Conservation (phyloP, 371 early-diverging fungal genomes). For the Circinella minor region DNA sequence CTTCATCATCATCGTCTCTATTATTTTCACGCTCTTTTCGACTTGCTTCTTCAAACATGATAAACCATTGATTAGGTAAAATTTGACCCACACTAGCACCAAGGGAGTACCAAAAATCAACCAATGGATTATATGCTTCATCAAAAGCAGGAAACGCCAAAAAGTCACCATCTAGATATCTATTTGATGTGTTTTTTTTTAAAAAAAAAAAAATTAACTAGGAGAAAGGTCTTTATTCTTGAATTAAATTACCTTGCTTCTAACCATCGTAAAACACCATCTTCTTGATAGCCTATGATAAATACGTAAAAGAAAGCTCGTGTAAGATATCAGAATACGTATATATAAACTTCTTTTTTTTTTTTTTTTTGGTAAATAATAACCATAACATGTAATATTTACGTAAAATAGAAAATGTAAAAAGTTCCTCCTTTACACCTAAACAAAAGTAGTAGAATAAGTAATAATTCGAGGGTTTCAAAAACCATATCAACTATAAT, state of each 20-base stretch:
- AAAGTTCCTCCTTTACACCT: slow-evolving; percentile 13
- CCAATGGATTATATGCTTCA: slow-evolving; percentile 7
- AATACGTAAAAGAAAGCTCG: neutral
- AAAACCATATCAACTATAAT: too few species aligned
- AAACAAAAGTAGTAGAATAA: neutral
- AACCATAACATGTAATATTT: neutral
- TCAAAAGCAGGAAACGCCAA: slow-evolving; percentile 13
- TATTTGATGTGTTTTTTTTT: neutral
- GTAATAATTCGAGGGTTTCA: too few species aligned
- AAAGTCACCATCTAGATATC: slow-evolving; percentile 12
- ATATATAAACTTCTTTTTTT: neutral
- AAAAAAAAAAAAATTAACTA: too few species aligned
- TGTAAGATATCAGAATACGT: neutral
- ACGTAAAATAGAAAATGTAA: slow-evolving; percentile 11
- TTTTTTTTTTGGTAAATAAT: too few species aligned
- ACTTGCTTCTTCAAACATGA: slow-evolving; percentile 16
- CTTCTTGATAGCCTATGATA: neutral
- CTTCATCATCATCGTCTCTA: neutral
- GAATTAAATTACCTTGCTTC: slow-evolving; percentile 8
- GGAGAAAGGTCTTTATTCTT: neutral
- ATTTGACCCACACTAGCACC: slow-evolving; percentile 11
- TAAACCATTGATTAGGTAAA: slow-evolving; percentile 9
- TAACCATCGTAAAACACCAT: slow-evolving; percentile 10
- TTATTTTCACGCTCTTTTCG: slow-evolving; percentile 12
- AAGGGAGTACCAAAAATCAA: slow-evolving; percentile 13